Percentiles rank a stretch among this genome's conserved stretches.
Conservation (phyloP, 768 basidiomycete species). For the Lenzites betulinus region DNA sequence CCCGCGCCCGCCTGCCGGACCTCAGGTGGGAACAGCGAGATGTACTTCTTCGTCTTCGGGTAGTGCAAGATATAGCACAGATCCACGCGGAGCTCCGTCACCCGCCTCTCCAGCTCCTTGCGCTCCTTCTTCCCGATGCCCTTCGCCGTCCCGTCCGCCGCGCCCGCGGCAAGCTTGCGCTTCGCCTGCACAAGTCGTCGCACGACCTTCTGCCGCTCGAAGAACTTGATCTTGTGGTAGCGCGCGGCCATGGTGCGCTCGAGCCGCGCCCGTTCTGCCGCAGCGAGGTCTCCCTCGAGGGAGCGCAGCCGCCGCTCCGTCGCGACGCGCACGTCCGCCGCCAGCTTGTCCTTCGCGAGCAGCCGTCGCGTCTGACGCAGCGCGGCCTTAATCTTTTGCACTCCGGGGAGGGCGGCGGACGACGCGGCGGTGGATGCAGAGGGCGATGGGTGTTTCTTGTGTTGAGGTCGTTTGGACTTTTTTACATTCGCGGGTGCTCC, state of each 20-base stretch:
- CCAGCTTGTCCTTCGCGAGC: constrained; percentile 82
- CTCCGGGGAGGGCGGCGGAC: constrained; percentile 52
- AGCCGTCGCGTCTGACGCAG: constrained; percentile 82
- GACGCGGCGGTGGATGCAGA: neutral
- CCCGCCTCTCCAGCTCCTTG: constrained; percentile 43
- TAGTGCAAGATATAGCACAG: constrained; percentile 92
- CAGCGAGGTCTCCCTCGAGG: constrained; percentile 71
- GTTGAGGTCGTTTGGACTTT: constrained; percentile 14
- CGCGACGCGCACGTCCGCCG: constrained; percentile 80
- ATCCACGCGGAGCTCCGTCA: constrained; percentile 76
- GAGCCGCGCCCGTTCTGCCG: constrained; percentile 61
- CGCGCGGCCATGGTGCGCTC: constrained; percentile 72
- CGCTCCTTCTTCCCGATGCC: constrained; percentile 34
- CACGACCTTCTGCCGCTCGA: constrained; percentile 86
- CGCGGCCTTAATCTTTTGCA: constrained; percentile 85
- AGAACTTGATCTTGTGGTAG: constrained; percentile 94
- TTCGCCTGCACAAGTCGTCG: constrained; percentile 77
- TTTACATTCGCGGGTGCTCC: neutral
- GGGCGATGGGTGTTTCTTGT: constrained; percentile 18
- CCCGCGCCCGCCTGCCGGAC: constrained; percentile 37
- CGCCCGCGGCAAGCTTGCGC: constrained; percentile 43
- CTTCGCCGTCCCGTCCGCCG: constrained; percentile 24
- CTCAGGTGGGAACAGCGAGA: constrained; percentile 85
- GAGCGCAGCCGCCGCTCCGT: constrained; percentile 78
- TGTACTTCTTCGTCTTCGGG: constrained; percentile 84